Evolutionary conservation across 2,329 filamentous ascomycete genomes (phyloP), one percentile per base, ranked within the genome.

Genomic region (Scytalidium sp.): DNA sequence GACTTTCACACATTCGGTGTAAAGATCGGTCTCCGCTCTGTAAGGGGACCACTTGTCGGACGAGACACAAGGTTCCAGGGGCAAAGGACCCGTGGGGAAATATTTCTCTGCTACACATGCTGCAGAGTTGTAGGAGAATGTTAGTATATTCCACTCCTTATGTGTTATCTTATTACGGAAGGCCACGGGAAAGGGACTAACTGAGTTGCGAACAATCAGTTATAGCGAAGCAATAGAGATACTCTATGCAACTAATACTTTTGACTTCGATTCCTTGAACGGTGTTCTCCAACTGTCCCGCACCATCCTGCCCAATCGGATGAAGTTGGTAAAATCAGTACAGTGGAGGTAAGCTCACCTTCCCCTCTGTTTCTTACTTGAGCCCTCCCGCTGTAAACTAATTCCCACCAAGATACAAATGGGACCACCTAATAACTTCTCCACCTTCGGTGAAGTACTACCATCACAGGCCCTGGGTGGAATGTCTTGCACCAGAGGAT

Each of bases 171-270:
- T 40, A 41, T 9, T 20, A n/a, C n/a, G n/a, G n/a, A n/a, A n/a
- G n/a, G n/a, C n/a, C n/a, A n/a, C n/a, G n/a, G n/a, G n/a, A n/a
- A n/a, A n/a, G n/a, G n/a, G n/a, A n/a, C n/a, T n/a, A n/a, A n/a
- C n/a, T n/a, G n/a, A n/a, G n/a, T 19, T 40, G 9, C 43, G 40
- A 19, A 50, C n/a, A 13, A 17, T 8, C 22, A 57, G 55, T 19
- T 57, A 57, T 15, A 54, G 49, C 23, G 55, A 57, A 32, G 46
- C 53, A 15, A 50, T 57, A 20, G 47, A 52, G 5, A 43, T 52
- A 2, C 43, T 57, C 2, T 57, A 57, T 36, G 46, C 11, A 19
- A 13, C 19, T 3, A 57, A 55, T 21, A 48, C 46, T 3, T 57
- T 57, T 36, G 36, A 53, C 29, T 57, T 57, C 32, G 43, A 48